Base-by-base conservation (phyloP, 202 grass and related monocot species). In the Eragrostis tef region DNA sequence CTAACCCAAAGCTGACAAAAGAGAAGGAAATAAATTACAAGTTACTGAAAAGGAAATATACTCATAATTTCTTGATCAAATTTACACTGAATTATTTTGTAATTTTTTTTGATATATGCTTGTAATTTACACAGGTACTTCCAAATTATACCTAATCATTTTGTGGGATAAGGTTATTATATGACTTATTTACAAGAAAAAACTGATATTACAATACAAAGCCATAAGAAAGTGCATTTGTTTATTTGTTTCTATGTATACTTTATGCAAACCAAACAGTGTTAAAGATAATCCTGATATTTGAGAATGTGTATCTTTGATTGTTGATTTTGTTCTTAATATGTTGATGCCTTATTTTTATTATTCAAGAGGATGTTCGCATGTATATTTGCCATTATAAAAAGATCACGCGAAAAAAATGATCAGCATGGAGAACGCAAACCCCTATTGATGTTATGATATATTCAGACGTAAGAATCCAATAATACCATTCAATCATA, bases 1-100 rank as follows among this genome's bases (percentile, higher is more conserved):
- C 87, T 88, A 71, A 98, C 96, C 96, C 96, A 98, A 50, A 98
- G 90, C 96, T 98, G 85, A 72, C 84, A 87, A 79, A 88, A 77
- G 68, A 51, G 70, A 79, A 81, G 20, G 53, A 57, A 73, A 25
- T 70, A 79, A 74, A 66, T 46, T 22, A 73, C n/a, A 74, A 39
- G 34, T 62, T 20, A 24, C 31, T 44, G 17, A 44, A 73, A 73
- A 14, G 5, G 17, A 39, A 79, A 65, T 60, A 11, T 83, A 74
- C 24, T 50, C 42, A 56, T 47, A 47, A 47, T 43, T 46, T 9
- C 51, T 29, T 59, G 34, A 3, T 70, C 8, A 43, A 69, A 69
- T 69, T 26, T 26, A 29, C 5, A 54, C 34, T 39, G 34, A 39
- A 39, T 39, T 39, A 3, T 31, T 31, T 31, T 31, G 29, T 31